Evolutionary conservation across 1,284 basidiomycete species (phyloP), one percentile per base, ranked within the genome.

Genomic region (Xerocomus amazonicus): DNA sequence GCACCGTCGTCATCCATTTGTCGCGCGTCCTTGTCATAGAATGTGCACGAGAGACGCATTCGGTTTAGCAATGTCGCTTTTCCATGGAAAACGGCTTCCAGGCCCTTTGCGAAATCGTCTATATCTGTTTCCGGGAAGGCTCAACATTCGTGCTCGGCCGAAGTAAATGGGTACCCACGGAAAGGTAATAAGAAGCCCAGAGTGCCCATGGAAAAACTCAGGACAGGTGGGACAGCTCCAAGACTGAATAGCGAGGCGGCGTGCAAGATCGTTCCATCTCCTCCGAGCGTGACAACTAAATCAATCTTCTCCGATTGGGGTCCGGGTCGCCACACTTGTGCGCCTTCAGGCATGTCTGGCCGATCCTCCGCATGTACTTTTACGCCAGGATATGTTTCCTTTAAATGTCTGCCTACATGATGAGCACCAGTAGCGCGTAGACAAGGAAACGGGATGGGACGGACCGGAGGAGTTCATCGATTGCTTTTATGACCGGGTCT

Each of bases 181-280:
- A 97, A 97, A 0, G 96, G 95, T 16, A 98, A 77, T 14, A 98
- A 72, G 68, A 98, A 98, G 1, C 95, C 95, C 0, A 98, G 75
- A 1, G 92, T 95, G 7, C 95, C 96, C 90, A 97, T 92, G 0
- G 90, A 94, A 70, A 98, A 97, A 63, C 92, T 95, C 33, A 98
- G 73, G 0, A 98, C 94, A 0, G 96, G 95, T 2, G 95, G 95
- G 12, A 97, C 94, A 19, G 91, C 87, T 31, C 88, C 89, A 8
- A 80, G 75, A 59, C 87, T 90, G 68, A 98, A 98, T 6, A 98
- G 73, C 23, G 92, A 92, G 5, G 94, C 95, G 0, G 93, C 92
- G 64, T 97, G 94, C 4, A 98, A 77, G 43, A 98, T 95, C 2
- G 96, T 97, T 3, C 95, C 95, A 65, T 98, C 95, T 23, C 95